These are phyloP conservation scores for Fusarium austroafricanum DNA, from an alignment of 2,329 filamentous ascomycete species.

Conservation along the genomic window DNA sequence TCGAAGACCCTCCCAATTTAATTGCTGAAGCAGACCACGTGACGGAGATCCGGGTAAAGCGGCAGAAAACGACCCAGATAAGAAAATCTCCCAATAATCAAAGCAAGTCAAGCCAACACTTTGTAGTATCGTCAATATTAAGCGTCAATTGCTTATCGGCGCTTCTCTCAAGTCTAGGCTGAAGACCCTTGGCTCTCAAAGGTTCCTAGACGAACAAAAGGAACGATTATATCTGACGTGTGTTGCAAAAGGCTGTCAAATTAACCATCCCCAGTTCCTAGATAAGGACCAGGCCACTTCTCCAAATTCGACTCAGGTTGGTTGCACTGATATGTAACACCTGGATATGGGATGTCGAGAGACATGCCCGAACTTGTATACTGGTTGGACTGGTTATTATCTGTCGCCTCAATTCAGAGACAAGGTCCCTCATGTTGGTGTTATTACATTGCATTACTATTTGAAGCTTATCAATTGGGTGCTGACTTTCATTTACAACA, in stretches of 20 bases:
- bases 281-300: too few relatives aligned
- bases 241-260: slow-evolving; percentile 2
- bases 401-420: not conserved
- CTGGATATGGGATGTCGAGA: not conserved
- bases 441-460: not conserved
- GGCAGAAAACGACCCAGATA: slow-evolving; percentile 19
- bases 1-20: not conserved
- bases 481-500: slow-evolving; percentile 1
- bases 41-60: slow-evolving; percentile 10
- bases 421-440: not conserved
- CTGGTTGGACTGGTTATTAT: not conserved
- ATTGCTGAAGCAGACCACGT: slow-evolving; percentile 8
- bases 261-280: too few relatives aligned
- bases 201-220: not conserved
- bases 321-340: not conserved
- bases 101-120: not conserved
- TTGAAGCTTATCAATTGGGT: slow-evolving; percentile 16
- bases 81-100: slow-evolving; percentile 6
- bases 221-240: not conserved
- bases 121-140: not conserved
- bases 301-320: too few relatives aligned
- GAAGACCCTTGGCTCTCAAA: not conserved
- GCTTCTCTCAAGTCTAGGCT: slow-evolving; percentile 4
- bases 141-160: slow-evolving; percentile 11
- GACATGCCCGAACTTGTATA: not conserved